Percentiles rank a stretch among this genome's conserved stretches.
Evolutionary conservation across 768 basidiomycete species (phyloP).

Genomic region (Ramaria sp.): DNA sequence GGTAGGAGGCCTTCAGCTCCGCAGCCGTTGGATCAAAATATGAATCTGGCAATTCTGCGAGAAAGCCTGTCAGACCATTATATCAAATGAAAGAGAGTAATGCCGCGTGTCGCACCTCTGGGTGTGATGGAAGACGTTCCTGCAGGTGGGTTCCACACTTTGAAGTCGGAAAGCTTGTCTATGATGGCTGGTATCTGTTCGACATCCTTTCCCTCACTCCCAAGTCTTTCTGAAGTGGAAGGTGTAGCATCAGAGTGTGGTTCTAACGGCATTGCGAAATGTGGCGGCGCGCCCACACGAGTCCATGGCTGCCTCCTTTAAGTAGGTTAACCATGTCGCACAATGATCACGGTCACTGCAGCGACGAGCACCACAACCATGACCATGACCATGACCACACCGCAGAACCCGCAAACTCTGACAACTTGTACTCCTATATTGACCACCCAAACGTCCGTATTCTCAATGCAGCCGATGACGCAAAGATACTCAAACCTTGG

Average conservation of each 20-base stretch:
- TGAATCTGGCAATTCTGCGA: slow-evolving; percentile 50
- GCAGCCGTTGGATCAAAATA: slow-evolving; percentile 64
- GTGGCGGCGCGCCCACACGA: not conserved
- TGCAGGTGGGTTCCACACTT: slow-evolving; percentile 37
- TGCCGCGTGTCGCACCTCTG: not conserved
- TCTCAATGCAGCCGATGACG: slow-evolving; percentile 49
- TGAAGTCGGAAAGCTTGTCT: slow-evolving; percentile 22
- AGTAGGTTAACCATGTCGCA: too few species aligned
- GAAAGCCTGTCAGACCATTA: not conserved
- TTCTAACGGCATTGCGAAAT: not conserved
- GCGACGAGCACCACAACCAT: slow-evolving; percentile 46
- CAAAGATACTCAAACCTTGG: slow-evolving; percentile 80
- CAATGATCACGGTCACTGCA: slow-evolving; percentile 40
- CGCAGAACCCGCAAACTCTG: slow-evolving; percentile 39
- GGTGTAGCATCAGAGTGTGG: not conserved
- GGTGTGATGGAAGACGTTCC: not conserved
- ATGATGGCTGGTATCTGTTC: not conserved
- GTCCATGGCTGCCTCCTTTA: too few species aligned
- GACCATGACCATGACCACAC: slow-evolving; percentile 39
- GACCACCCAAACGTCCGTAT: slow-evolving; percentile 74
- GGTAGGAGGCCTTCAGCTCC: slow-evolving; percentile 62
- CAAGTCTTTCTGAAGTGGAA: not conserved
- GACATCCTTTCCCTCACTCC: not conserved
- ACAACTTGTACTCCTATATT: slow-evolving; percentile 66
- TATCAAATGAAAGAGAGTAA: not conserved